Percentiles rank a stretch among this genome's conserved stretches.
phyloP scores from a whole-genome alignment of 1,284 basidiomycete species.

The Phlebopus sp. region DNA sequence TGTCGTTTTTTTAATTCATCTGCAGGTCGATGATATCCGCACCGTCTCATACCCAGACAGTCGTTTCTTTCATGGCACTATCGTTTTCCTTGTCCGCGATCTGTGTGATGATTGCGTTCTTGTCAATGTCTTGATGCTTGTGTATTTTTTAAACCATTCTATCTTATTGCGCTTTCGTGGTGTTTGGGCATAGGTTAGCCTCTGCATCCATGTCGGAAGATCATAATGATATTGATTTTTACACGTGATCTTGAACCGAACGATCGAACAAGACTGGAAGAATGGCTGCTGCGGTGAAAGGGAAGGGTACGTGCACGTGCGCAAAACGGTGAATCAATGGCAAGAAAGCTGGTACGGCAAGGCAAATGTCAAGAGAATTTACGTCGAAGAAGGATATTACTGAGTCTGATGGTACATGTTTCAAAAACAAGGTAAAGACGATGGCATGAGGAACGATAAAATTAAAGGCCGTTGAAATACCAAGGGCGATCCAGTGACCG shows the following conservation, averaged over 20 bases:
- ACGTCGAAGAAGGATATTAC: too few relatives aligned
- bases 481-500: slow-evolving; percentile 2
- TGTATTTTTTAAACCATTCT: slow-evolving; percentile 30
- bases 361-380: too few relatives aligned
- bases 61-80: slow-evolving; percentile 29
- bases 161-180: slow-evolving; percentile 31
- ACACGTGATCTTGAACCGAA: neutral
- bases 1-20: slow-evolving; percentile 22
- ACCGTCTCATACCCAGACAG: slow-evolving; percentile 27
- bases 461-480: neutral
- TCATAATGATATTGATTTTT: slow-evolving; percentile 18
- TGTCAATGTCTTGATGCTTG: slow-evolving; percentile 29
- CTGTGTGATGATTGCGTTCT: slow-evolving; percentile 11
- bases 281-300: too few relatives aligned
- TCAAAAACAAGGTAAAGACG: slow-evolving; percentile 4
- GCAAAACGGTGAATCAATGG: too few relatives aligned
- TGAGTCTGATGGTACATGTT: neutral
- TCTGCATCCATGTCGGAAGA: slow-evolving; percentile 13
- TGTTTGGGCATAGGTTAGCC: slow-evolving; percentile 11
- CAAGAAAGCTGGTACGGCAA: too few relatives aligned
- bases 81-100: slow-evolving; percentile 13
- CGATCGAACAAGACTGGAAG: too few relatives aligned
- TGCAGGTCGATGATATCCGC: slow-evolving; percentile 33
- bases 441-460: slow-evolving; percentile 6
- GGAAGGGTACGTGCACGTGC: too few relatives aligned